Base-by-base conservation (phyloP, 169 alveolate genomes). In the Cryptosporidium meleagridis region DNA sequence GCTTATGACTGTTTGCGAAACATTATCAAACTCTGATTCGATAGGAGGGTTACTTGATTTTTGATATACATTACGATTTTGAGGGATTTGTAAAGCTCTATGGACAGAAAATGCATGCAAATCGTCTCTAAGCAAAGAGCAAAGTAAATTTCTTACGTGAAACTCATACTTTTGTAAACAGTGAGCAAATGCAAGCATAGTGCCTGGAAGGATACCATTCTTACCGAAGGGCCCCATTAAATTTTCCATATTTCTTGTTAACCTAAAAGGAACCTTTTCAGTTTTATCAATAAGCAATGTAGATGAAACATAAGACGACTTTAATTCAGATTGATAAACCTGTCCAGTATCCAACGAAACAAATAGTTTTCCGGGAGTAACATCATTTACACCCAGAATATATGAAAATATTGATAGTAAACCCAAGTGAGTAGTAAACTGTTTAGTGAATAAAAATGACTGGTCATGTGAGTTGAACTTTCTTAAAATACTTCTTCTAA, bases 191-290 rank as follows among this genome's bases (percentile, higher is more conserved):
- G 97, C 86, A 70, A 87, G 92, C 94, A 95, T 95, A 1, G 93
- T 94, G 2, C 94, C 97, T 0, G 97, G 97, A 70, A 95, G 93
- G 31, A 94, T 68, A 37, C 97, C 97, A 51, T 91, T 91, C 48
- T 95, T 93, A 6, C 97, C 96, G 39, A 85, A 91, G 18, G 96
- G 95, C 4, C 97, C 97, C 51, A 94, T 93, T 72, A 94, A 51
- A 37, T 75, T 35, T 71, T 93, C 94, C 67, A 95, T 92, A 86
- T 95, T 95, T 52, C 97, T 84, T 1, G 97, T 94, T 23, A 94
- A 85, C 37, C 97, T 80, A 86, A 95, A 95, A 39, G 95, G 95
- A 23, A 92, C 94, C 37, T 67, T 80, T 52, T 80, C 89, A 33
- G 75, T 44, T 31, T 51, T 80, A 6, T 80, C 89, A 45, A 80